Evolutionary conservation across 306 rosid genomes (phyloP), one percentile per base, ranked within the genome.

Genomic region (Cucurbita argyrosperma): DNA sequence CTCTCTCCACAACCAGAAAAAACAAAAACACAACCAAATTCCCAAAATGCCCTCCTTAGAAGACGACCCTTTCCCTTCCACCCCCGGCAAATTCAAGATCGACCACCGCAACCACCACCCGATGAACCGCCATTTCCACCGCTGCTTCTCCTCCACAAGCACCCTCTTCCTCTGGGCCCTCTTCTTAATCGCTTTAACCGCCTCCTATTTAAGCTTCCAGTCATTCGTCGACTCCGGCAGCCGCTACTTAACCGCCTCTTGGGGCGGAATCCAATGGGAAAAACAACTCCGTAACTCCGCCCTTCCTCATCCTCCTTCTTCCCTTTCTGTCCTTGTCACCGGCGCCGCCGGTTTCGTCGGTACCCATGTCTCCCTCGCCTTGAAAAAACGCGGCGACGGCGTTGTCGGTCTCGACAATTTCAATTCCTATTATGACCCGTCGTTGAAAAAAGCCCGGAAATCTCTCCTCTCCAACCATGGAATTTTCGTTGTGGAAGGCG

Each of bases 221-320:
- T 55, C 86, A 58, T 85, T 85, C 71, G 85, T 85, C 21, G 87
- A 85, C 47, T 73, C 90, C 71, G 90, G 94, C 4, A 78, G 81
- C 81, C 81, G 84, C 6, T 86, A 88, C 52, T 80, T 86, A 26
- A 66, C 90, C 10, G 87, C 86, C 9, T 88, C 94, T 0, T 86
- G 94, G 94, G 94, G 90, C 8, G 94, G 94, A 14, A 78, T 85
- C 86, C 89, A 86, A 66, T 88, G 94, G 94, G 94, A 88, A 77
- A 88, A 84, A 53, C 89, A 88, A 49, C 83, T 88, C 7, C 85
- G 90, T 4, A 21, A 57, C 38, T 88, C 94, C 11, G 89, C 90
- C 30, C 84, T 77, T 78, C 64, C 83, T 80, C 84, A 82, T 57
- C 78, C 2, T 87, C 87, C 3, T 8, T 1, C 13, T 10, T 85